These are phyloP conservation scores for Medicago ruthenica DNA, from an alignment of 306 rosid species.

Conservation along the genomic window DNA sequence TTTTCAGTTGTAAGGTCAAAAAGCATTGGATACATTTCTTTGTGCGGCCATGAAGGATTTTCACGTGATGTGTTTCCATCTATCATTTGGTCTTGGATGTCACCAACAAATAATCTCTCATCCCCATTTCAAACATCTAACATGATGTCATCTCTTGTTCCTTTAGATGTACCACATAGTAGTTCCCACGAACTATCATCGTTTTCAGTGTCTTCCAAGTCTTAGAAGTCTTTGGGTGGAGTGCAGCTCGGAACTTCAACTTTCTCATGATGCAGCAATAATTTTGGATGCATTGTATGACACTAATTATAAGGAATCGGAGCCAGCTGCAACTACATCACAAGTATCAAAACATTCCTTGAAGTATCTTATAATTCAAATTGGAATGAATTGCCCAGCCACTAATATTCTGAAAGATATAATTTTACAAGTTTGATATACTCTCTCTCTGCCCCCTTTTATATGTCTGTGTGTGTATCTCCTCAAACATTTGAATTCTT, in stretches of 20 bases:
- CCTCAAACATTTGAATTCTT: neutral
- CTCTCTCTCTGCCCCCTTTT: neutral
- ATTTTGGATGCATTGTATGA: slow-evolving; percentile 11
- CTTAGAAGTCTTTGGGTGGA: slow-evolving; percentile 31
- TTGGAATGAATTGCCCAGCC: too few relatives aligned
- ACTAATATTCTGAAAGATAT: too few relatives aligned
- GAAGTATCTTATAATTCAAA: too few relatives aligned
- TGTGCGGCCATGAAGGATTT: neutral
- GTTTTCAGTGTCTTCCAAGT: neutral
- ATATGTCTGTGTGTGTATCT: neutral
- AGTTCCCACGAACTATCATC: neutral
- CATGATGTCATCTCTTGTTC: neutral
- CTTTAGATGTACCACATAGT: neutral
- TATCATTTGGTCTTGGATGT: slow-evolving; percentile 8
- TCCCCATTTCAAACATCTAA: neutral
- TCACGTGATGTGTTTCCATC: neutral
- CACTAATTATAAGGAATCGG: neutral
- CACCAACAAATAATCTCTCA: neutral
- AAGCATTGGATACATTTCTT: neutral
- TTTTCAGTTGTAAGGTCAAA: neutral
- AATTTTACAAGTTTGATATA: too few relatives aligned
- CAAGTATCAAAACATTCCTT: too few relatives aligned
- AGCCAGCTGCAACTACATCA: slow-evolving; percentile 17
- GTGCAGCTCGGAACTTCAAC: neutral
- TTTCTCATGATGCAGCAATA: neutral